Evolutionary conservation across 169 alveolate genomes (phyloP).

Genomic region (Plasmodium relictum): DNA sequence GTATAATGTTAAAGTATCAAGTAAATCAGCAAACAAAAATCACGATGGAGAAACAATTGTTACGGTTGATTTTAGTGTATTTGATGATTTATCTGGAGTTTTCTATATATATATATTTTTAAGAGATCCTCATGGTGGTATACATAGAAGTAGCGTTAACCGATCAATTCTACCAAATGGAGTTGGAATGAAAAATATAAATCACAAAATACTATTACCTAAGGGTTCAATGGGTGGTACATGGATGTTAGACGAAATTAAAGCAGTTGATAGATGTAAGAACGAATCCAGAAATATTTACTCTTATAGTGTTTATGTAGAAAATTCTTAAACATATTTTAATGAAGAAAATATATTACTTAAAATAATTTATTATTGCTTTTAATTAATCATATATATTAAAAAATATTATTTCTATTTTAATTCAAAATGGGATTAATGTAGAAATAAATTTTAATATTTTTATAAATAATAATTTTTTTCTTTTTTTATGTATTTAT

Average conservation of each 20-base stretch:
- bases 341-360: too few relatives aligned
- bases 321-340: constrained; percentile 11
- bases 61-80: constrained; percentile 13
- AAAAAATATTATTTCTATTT: too few relatives aligned
- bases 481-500: too few relatives aligned
- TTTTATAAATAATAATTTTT: too few relatives aligned
- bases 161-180: constrained; percentile 56
- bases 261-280: constrained; percentile 62
- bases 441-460: too few relatives aligned
- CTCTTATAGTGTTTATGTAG: constrained; percentile 67
- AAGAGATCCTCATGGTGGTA: constrained; percentile 84
- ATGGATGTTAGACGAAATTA: constrained; percentile 79
- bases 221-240: constrained; percentile 87
- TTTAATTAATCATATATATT: too few relatives aligned
- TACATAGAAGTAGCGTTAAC: constrained; percentile 70
- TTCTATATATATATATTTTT: constrained; percentile 8
- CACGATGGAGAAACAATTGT: constrained; percentile 88
- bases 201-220: constrained; percentile 78
- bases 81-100: constrained; percentile 39
- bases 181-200: constrained; percentile 64
- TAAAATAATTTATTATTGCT: too few relatives aligned
- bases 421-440: too few relatives aligned
- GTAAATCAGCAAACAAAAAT: constrained; percentile 79
- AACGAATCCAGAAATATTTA: constrained; percentile 58
- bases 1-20: constrained; percentile 75